Percentiles rank a stretch among this genome's conserved stretches.
phyloP scores from a whole-genome alignment of 2,329 filamentous ascomycete species.

The Akanthomyces muscarius region DNA sequence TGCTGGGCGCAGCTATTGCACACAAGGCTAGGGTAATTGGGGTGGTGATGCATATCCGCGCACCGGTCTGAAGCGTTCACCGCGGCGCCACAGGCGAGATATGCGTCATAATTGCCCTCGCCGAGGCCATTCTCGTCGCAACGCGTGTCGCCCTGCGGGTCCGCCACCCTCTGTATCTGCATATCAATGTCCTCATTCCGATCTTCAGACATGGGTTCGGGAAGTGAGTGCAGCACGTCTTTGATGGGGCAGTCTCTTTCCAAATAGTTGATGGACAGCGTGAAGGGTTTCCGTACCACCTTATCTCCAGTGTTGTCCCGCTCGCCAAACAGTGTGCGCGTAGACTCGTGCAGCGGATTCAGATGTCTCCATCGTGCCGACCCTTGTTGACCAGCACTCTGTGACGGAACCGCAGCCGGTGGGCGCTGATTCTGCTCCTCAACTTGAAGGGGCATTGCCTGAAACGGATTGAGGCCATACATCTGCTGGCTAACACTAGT shows the following conservation, averaged over 20 bases:
- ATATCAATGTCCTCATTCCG: too few species aligned
- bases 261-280: background rate
- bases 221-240: background rate
- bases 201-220: background rate
- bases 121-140: background rate
- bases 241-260: background rate
- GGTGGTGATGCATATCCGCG: background rate
- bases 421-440: background rate
- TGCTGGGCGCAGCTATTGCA: slow-evolving; percentile 28
- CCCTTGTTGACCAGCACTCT: background rate
- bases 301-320: background rate
- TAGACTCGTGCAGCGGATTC: background rate
- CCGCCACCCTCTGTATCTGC: background rate
- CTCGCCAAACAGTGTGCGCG: background rate
- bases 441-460: background rate
- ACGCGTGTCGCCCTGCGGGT: background rate
- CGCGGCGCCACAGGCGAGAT: background rate
- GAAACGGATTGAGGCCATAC: background rate
- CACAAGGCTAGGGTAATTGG: slow-evolving; percentile 2
- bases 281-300: background rate
- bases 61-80: background rate
- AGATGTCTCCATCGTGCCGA: background rate
- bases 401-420: background rate
- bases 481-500: background rate
- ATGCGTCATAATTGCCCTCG: background rate